These are phyloP conservation scores for Paraphaeosphaeria minitans DNA, from an alignment of 2,329 filamentous ascomycete genomes.

Conservation along the genomic window DNA sequence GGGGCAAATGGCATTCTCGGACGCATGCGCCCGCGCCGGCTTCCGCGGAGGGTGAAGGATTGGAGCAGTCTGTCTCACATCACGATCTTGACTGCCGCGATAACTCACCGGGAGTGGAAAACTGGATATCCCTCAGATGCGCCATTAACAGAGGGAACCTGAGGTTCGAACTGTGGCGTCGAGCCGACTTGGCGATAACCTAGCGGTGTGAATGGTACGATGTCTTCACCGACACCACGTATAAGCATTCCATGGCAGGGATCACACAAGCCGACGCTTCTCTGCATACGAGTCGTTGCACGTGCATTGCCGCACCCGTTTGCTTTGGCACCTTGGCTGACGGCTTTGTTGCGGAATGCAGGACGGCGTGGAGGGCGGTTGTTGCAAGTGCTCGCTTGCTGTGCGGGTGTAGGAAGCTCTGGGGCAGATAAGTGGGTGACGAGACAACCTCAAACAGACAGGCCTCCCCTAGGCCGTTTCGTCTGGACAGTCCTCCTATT, in stretches of 20 bases:
- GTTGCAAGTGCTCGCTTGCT: conserved; percentile 30
- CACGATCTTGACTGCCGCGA: not conserved
- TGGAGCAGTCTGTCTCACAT: not conserved
- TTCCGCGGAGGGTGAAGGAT: not conserved
- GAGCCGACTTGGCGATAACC: conserved; percentile 17
- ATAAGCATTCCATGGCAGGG: conserved; percentile 9
- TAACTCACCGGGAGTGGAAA: not conserved
- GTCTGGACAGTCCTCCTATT: conserved; percentile 26
- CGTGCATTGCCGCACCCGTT: conserved; percentile 34
- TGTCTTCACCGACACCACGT: conserved; percentile 11
- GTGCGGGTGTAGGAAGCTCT: conserved; percentile 16
- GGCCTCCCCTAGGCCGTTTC: conserved; percentile 33
- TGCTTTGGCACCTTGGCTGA: conserved; percentile 20
- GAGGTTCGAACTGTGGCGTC: conserved; percentile 68
- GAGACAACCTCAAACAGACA: conserved; percentile 27
- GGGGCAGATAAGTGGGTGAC: conserved; percentile 21
- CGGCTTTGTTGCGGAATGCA: conserved; percentile 25
- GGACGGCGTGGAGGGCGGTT: conserved; percentile 24
- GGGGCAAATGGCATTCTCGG: not conserved
- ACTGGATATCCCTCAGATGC: conserved; percentile 12
- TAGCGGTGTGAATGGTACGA: conserved; percentile 2
- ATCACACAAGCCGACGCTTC: conserved; percentile 25
- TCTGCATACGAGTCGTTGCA: conserved; percentile 18
- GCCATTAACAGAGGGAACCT: conserved; percentile 58
- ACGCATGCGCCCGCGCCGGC: not conserved